These are phyloP conservation scores for Yamadazyma blattariae DNA, from an alignment of 1,139 yeast species.

Conservation along the genomic window DNA sequence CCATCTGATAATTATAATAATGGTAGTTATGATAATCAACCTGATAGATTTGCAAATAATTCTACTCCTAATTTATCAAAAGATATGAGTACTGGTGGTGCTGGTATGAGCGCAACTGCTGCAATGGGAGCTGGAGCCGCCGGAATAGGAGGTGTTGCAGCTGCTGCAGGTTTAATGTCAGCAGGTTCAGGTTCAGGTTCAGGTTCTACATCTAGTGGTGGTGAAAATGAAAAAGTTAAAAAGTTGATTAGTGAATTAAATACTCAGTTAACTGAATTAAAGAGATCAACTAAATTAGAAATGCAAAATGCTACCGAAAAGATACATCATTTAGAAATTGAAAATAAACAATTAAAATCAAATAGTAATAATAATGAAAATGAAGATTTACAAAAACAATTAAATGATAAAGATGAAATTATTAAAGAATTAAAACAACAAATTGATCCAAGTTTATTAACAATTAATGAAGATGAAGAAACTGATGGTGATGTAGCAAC, in stretches of 20 bases:
- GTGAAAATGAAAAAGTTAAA: constrained; percentile 29
- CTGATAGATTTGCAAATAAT: constrained; percentile 11
- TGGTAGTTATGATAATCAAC: constrained; percentile 6
- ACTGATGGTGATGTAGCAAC: background rate
- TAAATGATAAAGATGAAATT: constrained; percentile 32
- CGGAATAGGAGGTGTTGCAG: too few species aligned
- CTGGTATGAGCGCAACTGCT: background rate
- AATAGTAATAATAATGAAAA: constrained; percentile 14
- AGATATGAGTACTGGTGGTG: background rate
- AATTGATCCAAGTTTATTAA: constrained; percentile 31
- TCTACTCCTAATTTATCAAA: constrained; percentile 13
- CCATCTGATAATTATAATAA: background rate
- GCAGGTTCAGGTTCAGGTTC: too few species aligned
- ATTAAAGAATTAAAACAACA: constrained; percentile 35
- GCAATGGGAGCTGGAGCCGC: background rate
- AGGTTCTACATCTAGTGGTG: background rate
- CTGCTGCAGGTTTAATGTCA: too few species aligned
- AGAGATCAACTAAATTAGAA: constrained; percentile 44
- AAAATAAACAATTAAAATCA: constrained; percentile 30
- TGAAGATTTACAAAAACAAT: constrained; percentile 19
- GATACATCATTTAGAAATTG: constrained; percentile 45
- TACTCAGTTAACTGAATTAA: constrained; percentile 44
- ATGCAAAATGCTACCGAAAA: constrained; percentile 54
- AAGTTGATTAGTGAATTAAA: constrained; percentile 42
- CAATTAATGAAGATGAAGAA: constrained; percentile 22